Conservation (phyloP, 257 asterid species). For the Haberlea rhodopensis region DNA sequence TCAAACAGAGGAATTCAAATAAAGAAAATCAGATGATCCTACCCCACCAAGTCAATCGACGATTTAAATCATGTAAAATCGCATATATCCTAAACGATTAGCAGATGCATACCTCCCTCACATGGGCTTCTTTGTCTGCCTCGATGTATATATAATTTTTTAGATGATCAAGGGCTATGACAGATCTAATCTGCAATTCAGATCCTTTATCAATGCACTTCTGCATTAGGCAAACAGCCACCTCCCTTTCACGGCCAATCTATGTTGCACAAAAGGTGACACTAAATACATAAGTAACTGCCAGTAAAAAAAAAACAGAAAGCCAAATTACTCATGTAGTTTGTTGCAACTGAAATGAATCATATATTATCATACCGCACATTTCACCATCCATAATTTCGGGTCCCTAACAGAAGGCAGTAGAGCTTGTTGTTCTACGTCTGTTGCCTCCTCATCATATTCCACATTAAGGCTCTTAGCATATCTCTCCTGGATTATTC, state of each 20-base stretch:
- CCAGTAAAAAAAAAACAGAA: neutral
- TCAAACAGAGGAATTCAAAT: slow-evolving; percentile 18
- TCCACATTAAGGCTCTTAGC: slow-evolving; percentile 62
- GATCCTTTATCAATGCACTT: slow-evolving; percentile 82
- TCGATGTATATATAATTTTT: slow-evolving; percentile 76
- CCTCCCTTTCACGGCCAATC: slow-evolving; percentile 97
- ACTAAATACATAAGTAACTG: slow-evolving; percentile 1
- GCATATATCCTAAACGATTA: slow-evolving; percentile 12
- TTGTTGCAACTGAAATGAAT: slow-evolving; percentile 4
- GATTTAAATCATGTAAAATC: neutral
- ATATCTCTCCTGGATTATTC: slow-evolving; percentile 76
- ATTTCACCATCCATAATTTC: slow-evolving; percentile 96
- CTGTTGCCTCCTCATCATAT: slow-evolving; percentile 90
- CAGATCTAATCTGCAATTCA: slow-evolving; percentile 86
- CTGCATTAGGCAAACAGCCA: slow-evolving; percentile 93
- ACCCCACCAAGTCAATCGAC: slow-evolving; percentile 9
- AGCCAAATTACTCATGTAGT: neutral
- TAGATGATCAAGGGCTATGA: slow-evolving; percentile 86
- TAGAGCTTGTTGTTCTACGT: slow-evolving; percentile 94
- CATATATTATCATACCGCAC: slow-evolving; percentile 66
- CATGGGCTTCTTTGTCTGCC: slow-evolving; percentile 97
- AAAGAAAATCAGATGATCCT: neutral
- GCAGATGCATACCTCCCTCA: slow-evolving; percentile 68
- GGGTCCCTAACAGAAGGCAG: slow-evolving; percentile 97
- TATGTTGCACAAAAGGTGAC: slow-evolving; percentile 24